These are phyloP conservation scores for Naganishia kalamii DNA, from an alignment of 768 basidiomycete species.

Conservation along the genomic window DNA sequence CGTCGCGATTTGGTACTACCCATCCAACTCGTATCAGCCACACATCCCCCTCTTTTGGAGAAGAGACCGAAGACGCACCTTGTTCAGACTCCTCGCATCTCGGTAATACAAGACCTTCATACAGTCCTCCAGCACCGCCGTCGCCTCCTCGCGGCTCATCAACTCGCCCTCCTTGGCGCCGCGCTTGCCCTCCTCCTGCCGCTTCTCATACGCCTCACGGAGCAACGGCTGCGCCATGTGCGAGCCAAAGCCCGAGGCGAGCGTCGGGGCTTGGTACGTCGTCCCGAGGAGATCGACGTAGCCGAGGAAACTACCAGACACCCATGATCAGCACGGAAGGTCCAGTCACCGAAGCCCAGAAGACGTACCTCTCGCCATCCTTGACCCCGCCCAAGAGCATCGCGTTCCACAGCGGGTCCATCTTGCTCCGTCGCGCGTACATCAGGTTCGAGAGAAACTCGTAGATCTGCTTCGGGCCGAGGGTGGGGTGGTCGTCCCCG, in stretches of 20 bases:
- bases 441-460: slow-evolving; percentile 84
- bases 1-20: slow-evolving; percentile 87
- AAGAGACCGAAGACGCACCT: slow-evolving; percentile 53
- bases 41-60: not conserved
- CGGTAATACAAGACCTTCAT: slow-evolving; percentile 95
- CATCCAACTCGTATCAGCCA: slow-evolving; percentile 2
- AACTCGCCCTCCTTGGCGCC: slow-evolving; percentile 31
- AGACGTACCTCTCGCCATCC: slow-evolving; percentile 66
- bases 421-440: slow-evolving; percentile 79
- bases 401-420: slow-evolving; percentile 93
- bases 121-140: slow-evolving; percentile 68
- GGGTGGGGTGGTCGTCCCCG: slow-evolving; percentile 70
- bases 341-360: not conserved
- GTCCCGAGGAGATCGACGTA: slow-evolving; percentile 95
- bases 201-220: slow-evolving; percentile 80
- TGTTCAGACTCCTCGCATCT: slow-evolving; percentile 90
- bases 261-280: slow-evolving; percentile 83
- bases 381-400: slow-evolving; percentile 86
- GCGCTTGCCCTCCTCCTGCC: slow-evolving; percentile 53
- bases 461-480: slow-evolving; percentile 84
- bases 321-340: not conserved
- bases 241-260: slow-evolving; percentile 90
- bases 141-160: slow-evolving; percentile 72
- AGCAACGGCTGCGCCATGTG: slow-evolving; percentile 90
- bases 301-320: slow-evolving; percentile 67